Evolutionary conservation across 805 yeast genomes (phyloP).

Genomic region (Maudiozyma turicensis): DNA sequence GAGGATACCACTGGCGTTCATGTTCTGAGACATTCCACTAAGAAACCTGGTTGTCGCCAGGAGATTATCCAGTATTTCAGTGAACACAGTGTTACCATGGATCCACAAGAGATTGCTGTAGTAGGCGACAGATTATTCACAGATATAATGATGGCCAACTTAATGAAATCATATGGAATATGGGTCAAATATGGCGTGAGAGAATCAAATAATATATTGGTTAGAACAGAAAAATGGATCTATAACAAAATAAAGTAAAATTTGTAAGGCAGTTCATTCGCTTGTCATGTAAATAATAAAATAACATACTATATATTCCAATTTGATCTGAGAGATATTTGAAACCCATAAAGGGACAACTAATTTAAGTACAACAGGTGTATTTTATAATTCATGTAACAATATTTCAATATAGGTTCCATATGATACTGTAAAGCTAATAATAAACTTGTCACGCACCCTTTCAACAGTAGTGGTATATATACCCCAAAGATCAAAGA

Average conservation of each 20-base stretch:
- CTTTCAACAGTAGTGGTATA: too few relatives aligned
- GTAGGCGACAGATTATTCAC: conserved; percentile 90
- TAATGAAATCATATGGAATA: conserved; percentile 78
- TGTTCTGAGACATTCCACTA: conserved; percentile 61
- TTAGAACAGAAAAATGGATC: conserved; percentile 11
- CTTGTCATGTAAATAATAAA: background rate
- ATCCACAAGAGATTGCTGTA: conserved; percentile 62
- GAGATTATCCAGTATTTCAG: conserved; percentile 59
- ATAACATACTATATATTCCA: background rate
- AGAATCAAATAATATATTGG: conserved; percentile 27
- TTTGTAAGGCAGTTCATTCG: background rate
- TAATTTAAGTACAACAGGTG: too few relatives aligned
- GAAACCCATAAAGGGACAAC: too few relatives aligned
- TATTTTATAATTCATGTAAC: too few relatives aligned
- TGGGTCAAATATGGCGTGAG: conserved; percentile 80
- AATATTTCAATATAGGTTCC: too few relatives aligned
- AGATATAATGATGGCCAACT: conserved; percentile 86
- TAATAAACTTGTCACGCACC: too few relatives aligned
- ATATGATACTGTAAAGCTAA: too few relatives aligned
- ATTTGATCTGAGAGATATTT: too few relatives aligned
- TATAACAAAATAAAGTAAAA: background rate
- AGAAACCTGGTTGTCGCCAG: conserved; percentile 71
- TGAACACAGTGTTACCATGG: conserved; percentile 34
- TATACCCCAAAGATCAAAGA: too few relatives aligned
- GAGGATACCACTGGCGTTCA: conserved; percentile 59